Evolutionary conservation across 768 basidiomycete species (phyloP), one percentile per base, ranked within the genome.

Genomic region (Tulasnella calospora): DNA sequence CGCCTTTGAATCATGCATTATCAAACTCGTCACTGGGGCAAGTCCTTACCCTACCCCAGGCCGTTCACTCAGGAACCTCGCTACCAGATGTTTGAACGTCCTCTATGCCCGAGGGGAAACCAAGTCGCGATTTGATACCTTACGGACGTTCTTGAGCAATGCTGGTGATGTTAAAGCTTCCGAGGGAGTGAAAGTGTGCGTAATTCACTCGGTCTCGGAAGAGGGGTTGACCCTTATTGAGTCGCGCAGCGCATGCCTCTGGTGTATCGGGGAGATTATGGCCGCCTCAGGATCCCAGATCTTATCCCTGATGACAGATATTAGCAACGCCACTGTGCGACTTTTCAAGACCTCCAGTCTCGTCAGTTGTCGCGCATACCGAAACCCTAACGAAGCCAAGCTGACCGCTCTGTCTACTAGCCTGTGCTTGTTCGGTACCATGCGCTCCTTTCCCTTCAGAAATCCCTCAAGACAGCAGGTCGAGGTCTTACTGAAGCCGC

Each of bases 271-370:
- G 3, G 95, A 97, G 83, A 84, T 98, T 10, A 98, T 98, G 93
- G 88, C 86, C 36, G 86, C 86, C 8, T 94, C 92, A 82, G 97
- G 97, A 6, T 87, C 91, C 6, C 94, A 98, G 86, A 91, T 96
- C 83, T 97, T 98, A 96, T 98, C 96, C 0, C 92, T 96, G 81
- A 92, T 96, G 90, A 88, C 91, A 38, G 97, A 99, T 83, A 92
- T 96, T 44, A 85, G 89, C 27, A 85, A 87, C 1, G 86, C 90
- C 0, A 87, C 91, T 0, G 83, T 94, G 61, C 94, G 91, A 83
- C 89, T 91, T 0, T 88, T 89, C 81, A 92, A 84, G 77, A 82
- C 89, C 79, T 89, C 91, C 12, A 95, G 94, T 41, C 88, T 85
- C 81, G 95, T 94, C 79, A 80, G 94, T 85, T 41, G 15, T 44